Evolutionary conservation across 202 grass and related monocot species (phyloP).

Genomic region (Schoenoplectus triqueter): DNA sequence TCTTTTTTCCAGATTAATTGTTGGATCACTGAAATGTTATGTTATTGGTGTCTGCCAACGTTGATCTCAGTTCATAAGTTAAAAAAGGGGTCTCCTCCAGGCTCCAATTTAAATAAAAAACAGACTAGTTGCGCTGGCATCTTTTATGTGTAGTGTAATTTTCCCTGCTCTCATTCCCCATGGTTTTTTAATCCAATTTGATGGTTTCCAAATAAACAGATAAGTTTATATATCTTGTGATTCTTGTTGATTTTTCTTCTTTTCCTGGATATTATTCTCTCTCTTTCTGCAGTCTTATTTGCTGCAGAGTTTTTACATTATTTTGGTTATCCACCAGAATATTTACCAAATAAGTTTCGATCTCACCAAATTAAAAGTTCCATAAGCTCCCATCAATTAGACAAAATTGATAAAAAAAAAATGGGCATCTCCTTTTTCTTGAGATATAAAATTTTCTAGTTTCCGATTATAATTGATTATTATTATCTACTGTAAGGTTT

Average conservation of each 20-base stretch:
- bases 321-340: background rate
- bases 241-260: background rate
- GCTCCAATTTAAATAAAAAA: too few species aligned
- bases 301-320: background rate
- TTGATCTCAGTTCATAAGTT: background rate
- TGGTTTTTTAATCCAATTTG: background rate
- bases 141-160: too few species aligned
- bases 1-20: too few species aligned
- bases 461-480: background rate
- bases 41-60: too few species aligned
- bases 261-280: background rate
- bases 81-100: background rate
- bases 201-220: background rate
- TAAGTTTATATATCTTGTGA: background rate
- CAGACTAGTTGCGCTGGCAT: too few species aligned
- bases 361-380: background rate
- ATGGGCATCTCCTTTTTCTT: background rate
- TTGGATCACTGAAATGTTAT: too few species aligned
- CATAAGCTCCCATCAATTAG: background rate
- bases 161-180: background rate
- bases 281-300: background rate
- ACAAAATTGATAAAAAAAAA: background rate
- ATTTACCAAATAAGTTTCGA: background rate
- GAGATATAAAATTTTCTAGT: background rate
- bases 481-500: too few species aligned